Evolutionary conservation across 2,329 filamentous ascomycete species (phyloP), one percentile per base, ranked within the genome.

Genomic region (Fusarium miscanthi): DNA sequence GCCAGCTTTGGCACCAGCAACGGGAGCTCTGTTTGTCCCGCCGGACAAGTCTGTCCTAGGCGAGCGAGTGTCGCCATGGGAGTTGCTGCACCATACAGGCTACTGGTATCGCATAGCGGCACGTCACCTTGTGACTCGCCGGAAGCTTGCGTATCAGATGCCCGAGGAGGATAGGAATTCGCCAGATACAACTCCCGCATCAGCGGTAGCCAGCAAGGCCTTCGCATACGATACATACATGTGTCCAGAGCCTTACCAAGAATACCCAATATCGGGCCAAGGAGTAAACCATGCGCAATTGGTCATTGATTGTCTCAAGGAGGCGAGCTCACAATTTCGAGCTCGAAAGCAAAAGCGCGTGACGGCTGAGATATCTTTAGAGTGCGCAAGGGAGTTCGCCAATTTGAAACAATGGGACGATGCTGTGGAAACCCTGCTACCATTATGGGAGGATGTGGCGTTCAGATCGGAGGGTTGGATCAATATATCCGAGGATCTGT

Each of bases 101-200:
- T 92, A 92, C 76, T 92, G 91, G 89, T 90, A 90, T 73, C 87
- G 88, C 19, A 80, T 87, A 48, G 90, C 90, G 3, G 87, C 89
- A 8, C 85, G 85, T n/a, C 88, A 91, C 72, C 81, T 88, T 3
- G 82, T 84, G 7, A 82, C 85, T 21, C 86, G 90, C 13, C 85
- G 88, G 43, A 82, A 79, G 27, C 78, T 90, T 46, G 90, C 90
- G 4, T 82, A 82, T 30, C 81, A 82, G 25, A 90, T 92, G 65
- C 86, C 90, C 1, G 87, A 90, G 33, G 89, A 90, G 63, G 89
- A 82, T 69, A 83, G 90, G 41, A 83, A 82, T 56, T 82, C 84
- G 4, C 88, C 88, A 10, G 85, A 86, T 40, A 74, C 80, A 6
- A 85, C 86, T 8, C 81, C 85, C 9, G 84, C 85, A 21, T 84